Evolutionary conservation across 352 stramenopile species (phyloP).

Genomic region (Phytophthora sansomeana): DNA sequence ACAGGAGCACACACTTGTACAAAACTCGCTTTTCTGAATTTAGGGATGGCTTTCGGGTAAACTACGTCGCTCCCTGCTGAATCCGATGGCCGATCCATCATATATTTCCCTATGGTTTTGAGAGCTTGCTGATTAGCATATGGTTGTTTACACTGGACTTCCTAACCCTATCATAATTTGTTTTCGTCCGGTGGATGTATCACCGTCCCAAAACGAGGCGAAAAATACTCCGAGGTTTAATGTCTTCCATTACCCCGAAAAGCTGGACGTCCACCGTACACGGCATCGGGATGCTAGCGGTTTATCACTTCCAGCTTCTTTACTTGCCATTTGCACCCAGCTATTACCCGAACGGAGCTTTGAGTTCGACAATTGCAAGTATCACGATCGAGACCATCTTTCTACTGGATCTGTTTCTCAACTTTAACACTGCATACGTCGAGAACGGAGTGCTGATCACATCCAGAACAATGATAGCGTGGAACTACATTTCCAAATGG

Average conservation of each 20-base stretch:
- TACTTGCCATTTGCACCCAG: no score
- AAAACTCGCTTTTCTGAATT: neutral
- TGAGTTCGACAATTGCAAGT: slow-evolving; percentile 4
- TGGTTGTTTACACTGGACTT: slow-evolving; percentile 6
- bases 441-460: no score
- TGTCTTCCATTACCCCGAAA: neutral
- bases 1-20: neutral
- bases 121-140: neutral
- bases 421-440: slow-evolving; percentile 24
- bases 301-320: slow-evolving; percentile 25
- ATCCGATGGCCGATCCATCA: neutral
- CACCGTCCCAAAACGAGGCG: no score
- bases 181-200: slow-evolving; percentile 4
- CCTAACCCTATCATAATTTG: slow-evolving; percentile 2
- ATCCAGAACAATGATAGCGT: slow-evolving; percentile 17
- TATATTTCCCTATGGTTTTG: slow-evolving; percentile 8
- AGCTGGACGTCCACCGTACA: slow-evolving; percentile 20
- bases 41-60: slow-evolving; percentile 4
- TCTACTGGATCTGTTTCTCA: slow-evolving; percentile 13
- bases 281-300: slow-evolving; percentile 28
- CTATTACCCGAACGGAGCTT: slow-evolving; percentile 4
- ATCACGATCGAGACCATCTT: slow-evolving; percentile 5
- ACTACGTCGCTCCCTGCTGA: neutral
- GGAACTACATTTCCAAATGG: slow-evolving; percentile 13
- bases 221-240: no score